Base-by-base conservation (phyloP, 108 stramenopile genomes). In the Pseudonitzschia multistriata region DNA sequence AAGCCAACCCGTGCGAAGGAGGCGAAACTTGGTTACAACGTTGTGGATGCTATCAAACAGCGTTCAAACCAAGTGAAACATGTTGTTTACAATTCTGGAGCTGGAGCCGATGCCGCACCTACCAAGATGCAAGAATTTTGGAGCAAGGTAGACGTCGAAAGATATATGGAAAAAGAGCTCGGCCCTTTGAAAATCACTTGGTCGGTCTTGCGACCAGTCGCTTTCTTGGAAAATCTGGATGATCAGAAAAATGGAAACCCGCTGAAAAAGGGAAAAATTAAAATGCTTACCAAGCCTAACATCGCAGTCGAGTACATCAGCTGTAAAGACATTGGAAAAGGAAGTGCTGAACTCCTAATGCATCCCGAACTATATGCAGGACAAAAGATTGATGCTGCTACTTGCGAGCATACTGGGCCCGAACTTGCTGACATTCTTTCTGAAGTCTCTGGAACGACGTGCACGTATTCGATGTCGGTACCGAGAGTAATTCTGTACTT, bases 121-220 rank as follows among this genome's bases (percentile, higher is more conserved):
- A 33, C 49, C 48, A 45, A 55, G 37, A 37, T 76, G 24, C 36
- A 66, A 35, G 70, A 76, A 25, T 76, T 76, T 45, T 71, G 70
- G 70, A 52, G 70, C 21, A 76, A 76, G 40, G 70, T 70, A 24
- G 75, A 66, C 36, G 64, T 76, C 17, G 75, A 76, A 47, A 56
- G 37, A 37, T 71, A 76, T 52, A 71, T 76, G 71, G 62, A 71
- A 30, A 65, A 47, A 37, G 75, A 76, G 27, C 28, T 17, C 21
- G 52, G 36, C 39, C 34, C 6, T 30, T 50, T 30, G 27, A 33
- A 49, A 34, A 76, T 62, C 13, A 71, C 75, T 8, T 76, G 75
- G 75, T 76, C 75, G 5, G 71, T 76, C 14, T 64, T 76, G 48
- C 75, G 75, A 52, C 75, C 75, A 33, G 75, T 76, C 36, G 71